Percentiles rank a stretch among this genome's conserved stretches.
These are phyloP conservation scores for Citrus unshiu DNA, from an alignment of 345 rosid species.

Conservation along the genomic window DNA sequence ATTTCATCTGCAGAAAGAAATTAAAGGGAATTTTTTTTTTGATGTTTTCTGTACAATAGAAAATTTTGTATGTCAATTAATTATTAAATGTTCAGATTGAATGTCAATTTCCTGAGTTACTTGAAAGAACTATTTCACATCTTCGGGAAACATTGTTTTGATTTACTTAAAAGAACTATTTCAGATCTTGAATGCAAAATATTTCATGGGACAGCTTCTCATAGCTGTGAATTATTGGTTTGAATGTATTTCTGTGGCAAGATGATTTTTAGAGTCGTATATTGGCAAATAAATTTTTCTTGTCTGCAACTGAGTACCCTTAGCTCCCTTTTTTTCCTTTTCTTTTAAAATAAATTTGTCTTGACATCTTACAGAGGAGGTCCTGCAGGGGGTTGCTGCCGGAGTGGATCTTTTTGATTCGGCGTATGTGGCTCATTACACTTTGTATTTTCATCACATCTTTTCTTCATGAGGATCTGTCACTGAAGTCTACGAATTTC, in stretches of 20 bases:
- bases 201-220: not conserved
- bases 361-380: slow-evolving; percentile 52
- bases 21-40: not conserved
- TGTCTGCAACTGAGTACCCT: not conserved
- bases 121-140: not conserved
- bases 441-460: not conserved
- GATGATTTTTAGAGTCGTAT: not conserved
- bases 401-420: slow-evolving; percentile 77
- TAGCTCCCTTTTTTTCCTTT: not conserved
- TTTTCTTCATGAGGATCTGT: not conserved
- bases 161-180: not conserved
- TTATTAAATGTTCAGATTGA: not conserved
- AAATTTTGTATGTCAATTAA: not conserved
- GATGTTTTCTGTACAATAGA: not conserved
- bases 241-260: not conserved
- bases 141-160: not conserved
- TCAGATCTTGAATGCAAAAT: not conserved
- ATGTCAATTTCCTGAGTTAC: not conserved
- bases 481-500: not conserved
- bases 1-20: not conserved
- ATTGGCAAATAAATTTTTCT: not conserved
- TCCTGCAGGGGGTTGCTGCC: slow-evolving; percentile 72
- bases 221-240: not conserved
- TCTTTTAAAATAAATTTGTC: not conserved
- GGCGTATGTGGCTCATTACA: slow-evolving; percentile 34